Conservation (phyloP, 2,329 filamentous ascomycete genomes). For the Byssochlamys sp. region DNA sequence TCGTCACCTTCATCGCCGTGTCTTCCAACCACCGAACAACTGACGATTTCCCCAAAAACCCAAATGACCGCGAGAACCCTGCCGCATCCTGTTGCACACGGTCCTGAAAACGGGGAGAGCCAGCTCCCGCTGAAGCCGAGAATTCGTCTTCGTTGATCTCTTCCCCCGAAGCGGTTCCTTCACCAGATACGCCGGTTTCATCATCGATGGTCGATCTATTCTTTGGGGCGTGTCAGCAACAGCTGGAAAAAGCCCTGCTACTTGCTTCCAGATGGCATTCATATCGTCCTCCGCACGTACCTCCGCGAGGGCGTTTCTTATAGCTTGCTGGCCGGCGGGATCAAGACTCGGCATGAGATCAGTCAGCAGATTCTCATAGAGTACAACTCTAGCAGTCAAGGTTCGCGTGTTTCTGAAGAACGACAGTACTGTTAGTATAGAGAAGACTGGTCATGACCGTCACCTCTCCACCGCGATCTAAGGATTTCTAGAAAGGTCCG, state of each 20-base stretch:
- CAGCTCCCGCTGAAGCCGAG: conserved; percentile 3
- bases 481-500: not conserved
- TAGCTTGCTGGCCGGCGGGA: conserved; percentile 7
- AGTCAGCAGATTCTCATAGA: conserved; percentile 9
- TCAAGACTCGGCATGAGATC: conserved; percentile 8
- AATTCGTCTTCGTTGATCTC: conserved; percentile 10
- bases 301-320: conserved; percentile 9
- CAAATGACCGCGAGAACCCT: conserved; percentile 1
- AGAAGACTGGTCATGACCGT: not conserved
- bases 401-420: conserved; percentile 8
- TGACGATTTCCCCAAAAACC: conserved; percentile 12
- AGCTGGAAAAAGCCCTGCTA: not conserved
- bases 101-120: conserved; percentile 7
- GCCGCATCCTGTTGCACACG: conserved; percentile 3
- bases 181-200: conserved; percentile 4
- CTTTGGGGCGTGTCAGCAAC: not conserved
- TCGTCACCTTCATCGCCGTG: not conserved
- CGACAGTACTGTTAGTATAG: not conserved
- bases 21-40: conserved; percentile 10
- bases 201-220: conserved; percentile 6
- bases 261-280: not conserved
- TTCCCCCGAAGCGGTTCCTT: conserved; percentile 4
- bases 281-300: not conserved
- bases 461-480: not conserved
- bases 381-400: conserved; percentile 10